These are phyloP conservation scores for Chlamydomonas incerta DNA, from an alignment of 139 green algal species.

Conservation along the genomic window DNA sequence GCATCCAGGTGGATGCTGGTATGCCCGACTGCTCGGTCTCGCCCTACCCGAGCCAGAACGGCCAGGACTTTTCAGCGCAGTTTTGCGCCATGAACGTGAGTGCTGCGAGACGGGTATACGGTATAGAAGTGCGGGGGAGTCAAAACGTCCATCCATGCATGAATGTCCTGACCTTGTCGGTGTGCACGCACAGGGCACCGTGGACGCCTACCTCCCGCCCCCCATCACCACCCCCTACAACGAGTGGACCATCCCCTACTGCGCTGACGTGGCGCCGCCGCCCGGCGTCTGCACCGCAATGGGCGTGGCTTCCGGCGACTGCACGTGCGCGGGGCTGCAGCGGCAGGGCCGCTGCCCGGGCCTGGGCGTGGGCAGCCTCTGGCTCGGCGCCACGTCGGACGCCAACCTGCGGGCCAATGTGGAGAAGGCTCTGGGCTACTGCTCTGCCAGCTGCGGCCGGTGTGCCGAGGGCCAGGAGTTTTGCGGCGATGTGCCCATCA, in stretches of 20 bases:
- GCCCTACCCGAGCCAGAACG: neutral
- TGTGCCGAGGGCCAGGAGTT: neutral
- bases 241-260: neutral
- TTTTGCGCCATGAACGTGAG: conserved; percentile 2
- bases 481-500: neutral
- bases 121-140: too few relatives aligned
- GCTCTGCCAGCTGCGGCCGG: neutral
- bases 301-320: neutral
- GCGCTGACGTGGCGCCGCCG: neutral
- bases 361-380: neutral
- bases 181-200: neutral
- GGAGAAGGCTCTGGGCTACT: neutral
- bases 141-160: too few relatives aligned
- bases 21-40: neutral
- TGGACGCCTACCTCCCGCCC: neutral
- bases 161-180: too few relatives aligned
- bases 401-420: neutral
- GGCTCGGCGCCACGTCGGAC: neutral
- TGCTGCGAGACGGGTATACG: too few relatives aligned
- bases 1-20: neutral
- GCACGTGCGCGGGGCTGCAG: neutral
- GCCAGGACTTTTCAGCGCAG: neutral
- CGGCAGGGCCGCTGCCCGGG: neutral
- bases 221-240: neutral
- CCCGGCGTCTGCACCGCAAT: neutral